Conservation (phyloP, 2,329 filamentous ascomycete genomes). For the Xylariaceae sp. region DNA sequence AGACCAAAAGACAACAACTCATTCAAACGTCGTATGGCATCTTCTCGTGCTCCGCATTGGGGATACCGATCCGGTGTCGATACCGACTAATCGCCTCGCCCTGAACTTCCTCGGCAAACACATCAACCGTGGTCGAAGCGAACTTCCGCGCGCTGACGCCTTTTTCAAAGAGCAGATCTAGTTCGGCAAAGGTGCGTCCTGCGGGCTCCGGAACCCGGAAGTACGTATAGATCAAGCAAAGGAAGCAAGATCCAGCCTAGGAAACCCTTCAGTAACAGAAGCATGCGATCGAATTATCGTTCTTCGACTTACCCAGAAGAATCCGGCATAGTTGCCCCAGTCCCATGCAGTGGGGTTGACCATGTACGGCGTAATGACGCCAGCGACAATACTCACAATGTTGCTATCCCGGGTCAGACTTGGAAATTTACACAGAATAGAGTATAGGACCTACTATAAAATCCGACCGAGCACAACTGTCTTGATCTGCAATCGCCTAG, state of each 20-base stretch:
- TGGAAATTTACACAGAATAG: neutral
- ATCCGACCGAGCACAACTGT: constrained; percentile 83
- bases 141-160: constrained; percentile 70
- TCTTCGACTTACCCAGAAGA: constrained; percentile 64
- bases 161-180: constrained; percentile 79
- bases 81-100: constrained; percentile 47
- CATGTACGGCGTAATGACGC: constrained; percentile 87
- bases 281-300: constrained; percentile 4
- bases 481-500: constrained; percentile 81
- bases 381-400: constrained; percentile 74
- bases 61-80: constrained; percentile 38
- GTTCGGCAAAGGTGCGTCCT: constrained; percentile 78
- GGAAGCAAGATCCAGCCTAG: constrained; percentile 68
- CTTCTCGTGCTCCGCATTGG: constrained; percentile 25
- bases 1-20: neutral
- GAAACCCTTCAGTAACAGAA: neutral
- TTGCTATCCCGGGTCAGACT: constrained; percentile 48
- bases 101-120: constrained; percentile 50
- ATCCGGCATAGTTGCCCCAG: constrained; percentile 82
- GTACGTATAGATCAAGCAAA: constrained; percentile 76
- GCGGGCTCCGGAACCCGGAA: constrained; percentile 77
- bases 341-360: constrained; percentile 82
- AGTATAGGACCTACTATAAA: constrained; percentile 50
- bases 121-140: constrained; percentile 52
- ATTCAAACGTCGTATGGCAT: neutral